Evolutionary conservation across 1,284 basidiomycete species (phyloP), one percentile per base, ranked within the genome.

Genomic region (Cerioporus squamosus): DNA sequence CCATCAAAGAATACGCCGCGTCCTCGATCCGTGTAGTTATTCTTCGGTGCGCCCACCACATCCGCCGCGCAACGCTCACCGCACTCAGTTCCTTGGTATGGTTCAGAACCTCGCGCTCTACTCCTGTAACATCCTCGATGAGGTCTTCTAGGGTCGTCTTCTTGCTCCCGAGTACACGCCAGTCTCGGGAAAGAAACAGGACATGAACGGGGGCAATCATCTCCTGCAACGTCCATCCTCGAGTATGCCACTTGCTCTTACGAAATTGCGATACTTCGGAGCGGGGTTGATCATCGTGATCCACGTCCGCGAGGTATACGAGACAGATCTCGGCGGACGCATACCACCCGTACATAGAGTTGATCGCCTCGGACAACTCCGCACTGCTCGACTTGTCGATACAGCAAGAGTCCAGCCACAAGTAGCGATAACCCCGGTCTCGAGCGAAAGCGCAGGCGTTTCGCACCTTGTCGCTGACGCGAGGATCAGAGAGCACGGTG

Each of bases 361-460:
- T 55, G 53, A 54, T 51, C 17, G 57, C 52, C 23, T 59, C 57
- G 18, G 57, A 59, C 3, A 59, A 39, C 57, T 59, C 57, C 5
- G 52, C 26, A 17, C 57, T 53, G 47, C 51, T 58, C 1, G 42
- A 23, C 47, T 59, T 55, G 49, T 59, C 57, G 23, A 59, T 59
- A 44, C 58, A 59, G 31, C 58, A 59, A 22, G 58, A 48, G 33
- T 59, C 58, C n/a, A 55, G 51, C 58, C 58, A 59, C 48, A 59
- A 2, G 15, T 36, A 38, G 6, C 17, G 15, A 45, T 47, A 52
- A 1, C 58, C 53, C 2, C 42, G 38, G 6, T 24, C 22, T 7
- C 39, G 53, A 5, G 58, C 57, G 17, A 51, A 14, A 2, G 15
- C 36, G 31, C 57, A 59, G 24, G 46, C 22, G 12, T 38, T 44